Base-by-base conservation (phyloP, 2,329 filamentous ascomycete species). In the Cladosporium sp. region DNA sequence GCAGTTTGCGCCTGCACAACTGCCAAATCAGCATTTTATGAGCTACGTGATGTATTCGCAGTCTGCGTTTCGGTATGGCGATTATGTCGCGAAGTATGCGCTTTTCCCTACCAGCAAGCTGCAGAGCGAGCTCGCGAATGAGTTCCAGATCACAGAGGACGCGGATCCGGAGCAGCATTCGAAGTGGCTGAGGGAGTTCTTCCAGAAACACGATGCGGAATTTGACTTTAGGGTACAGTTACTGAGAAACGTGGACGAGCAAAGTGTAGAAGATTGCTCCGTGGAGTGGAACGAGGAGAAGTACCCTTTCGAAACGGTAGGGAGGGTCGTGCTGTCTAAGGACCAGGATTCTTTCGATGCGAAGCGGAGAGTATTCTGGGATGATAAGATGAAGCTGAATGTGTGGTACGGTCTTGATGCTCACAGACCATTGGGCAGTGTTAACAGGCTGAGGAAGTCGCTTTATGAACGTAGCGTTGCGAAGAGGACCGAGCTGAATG, bases 11-110 rank as follows among this genome's bases (percentile, higher is more conserved):
- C 71, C 71, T 7, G 62, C 59, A 11, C 65, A 55, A 59, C 67
- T 73, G 45, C 69, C 62, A 28, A 76, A 72, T 6, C 74, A 67
- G 14, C 73, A 75, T 37, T 70, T 73, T 2, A 76, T 76, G 45
- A 69, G 73, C 55, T 65, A 66, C 50, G 54, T 65, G 5, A 68
- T 72, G 57, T 70, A 66, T 51, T 67, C 62, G 14, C 70, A 73
- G 52, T 72, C 69, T 7, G 69, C 66, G 5, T 72, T 70, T 37
- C 57, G 67, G 7, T 73, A 65, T 52, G 69, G 69, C 3, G 55
- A 69, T 7, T 67, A 66, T 38, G 68, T 72, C 52, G 69, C 66
- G 1, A 69, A 72, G 45, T 64, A 70, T 49, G 68, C 60, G 1
- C 55, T 73, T 1, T 69, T 71, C 25, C 69, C 70, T 5, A 61